These are phyloP conservation scores for Tremella mesenterica DNA, from an alignment of 768 basidiomycete genomes.

Conservation along the genomic window DNA sequence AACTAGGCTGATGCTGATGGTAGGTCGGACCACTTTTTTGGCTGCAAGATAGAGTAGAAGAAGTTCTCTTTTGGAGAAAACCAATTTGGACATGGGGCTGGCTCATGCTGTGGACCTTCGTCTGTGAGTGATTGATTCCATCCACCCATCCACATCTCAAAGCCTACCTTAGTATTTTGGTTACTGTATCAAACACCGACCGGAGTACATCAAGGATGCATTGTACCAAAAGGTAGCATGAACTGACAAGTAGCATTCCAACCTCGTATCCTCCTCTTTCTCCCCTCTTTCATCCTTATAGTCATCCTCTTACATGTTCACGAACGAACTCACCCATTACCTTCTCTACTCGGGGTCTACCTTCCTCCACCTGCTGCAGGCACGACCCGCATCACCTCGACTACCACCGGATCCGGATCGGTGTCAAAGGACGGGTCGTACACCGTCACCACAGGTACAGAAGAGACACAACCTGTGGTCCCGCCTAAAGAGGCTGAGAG, in stretches of 20 bases:
- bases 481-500: constrained; percentile 51
- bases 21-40: constrained; percentile 69
- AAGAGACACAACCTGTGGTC: constrained; percentile 32
- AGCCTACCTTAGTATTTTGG: too few relatives aligned
- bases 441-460: constrained; percentile 8
- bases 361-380: constrained; percentile 8
- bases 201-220: neutral
- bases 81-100: constrained; percentile 65
- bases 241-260: constrained; percentile 56
- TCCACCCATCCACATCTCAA: too few relatives aligned
- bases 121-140: constrained; percentile 55
- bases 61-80: constrained; percentile 71
- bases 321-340: constrained; percentile 46
- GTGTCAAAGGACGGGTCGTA: constrained; percentile 1
- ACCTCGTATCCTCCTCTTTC: constrained; percentile 60
- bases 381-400: constrained; percentile 10
- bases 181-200: too few relatives aligned
- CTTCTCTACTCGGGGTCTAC: constrained; percentile 21
- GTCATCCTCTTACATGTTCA: constrained; percentile 61
- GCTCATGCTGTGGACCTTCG: constrained; percentile 67
- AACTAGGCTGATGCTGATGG: constrained; percentile 3
- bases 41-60: constrained; percentile 80
- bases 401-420: neutral
- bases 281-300: constrained; percentile 60
- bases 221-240: neutral